Conservation (phyloP, 2,329 filamentous ascomycete genomes). For the Albophoma yamanashiensis region DNA sequence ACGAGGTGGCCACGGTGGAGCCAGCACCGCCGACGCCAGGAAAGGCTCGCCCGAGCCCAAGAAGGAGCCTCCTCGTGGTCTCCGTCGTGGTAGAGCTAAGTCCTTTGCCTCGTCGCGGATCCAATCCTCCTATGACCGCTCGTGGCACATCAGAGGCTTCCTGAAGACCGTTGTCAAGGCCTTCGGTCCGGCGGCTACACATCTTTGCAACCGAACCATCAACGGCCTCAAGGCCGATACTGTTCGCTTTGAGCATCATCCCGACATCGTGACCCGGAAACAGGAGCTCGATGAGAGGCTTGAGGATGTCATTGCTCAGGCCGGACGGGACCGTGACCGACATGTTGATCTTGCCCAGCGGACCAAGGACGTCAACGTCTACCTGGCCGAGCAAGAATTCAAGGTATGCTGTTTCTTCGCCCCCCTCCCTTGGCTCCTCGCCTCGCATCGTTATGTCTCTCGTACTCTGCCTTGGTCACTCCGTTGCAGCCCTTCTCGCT, state of each 20-base stretch:
- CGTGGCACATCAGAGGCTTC: conserved; percentile 54
- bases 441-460: background rate
- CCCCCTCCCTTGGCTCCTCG: background rate
- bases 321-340: background rate
- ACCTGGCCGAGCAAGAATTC: background rate
- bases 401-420: background rate
- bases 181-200: conserved; percentile 53
- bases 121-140: conserved; percentile 51
- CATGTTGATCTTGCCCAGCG: background rate
- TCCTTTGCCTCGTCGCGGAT: conserved; percentile 42
- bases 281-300: conserved; percentile 17
- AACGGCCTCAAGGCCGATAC: conserved; percentile 45
- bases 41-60: conserved; percentile 5
- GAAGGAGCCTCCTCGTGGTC: conserved; percentile 24
- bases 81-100: conserved; percentile 41
- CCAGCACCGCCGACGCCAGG: background rate
- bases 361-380: background rate
- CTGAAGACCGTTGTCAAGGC: conserved; percentile 53
- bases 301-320: background rate
- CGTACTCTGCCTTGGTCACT: background rate
- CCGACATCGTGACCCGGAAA: conserved; percentile 3
- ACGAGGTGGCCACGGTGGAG: background rate
- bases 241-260: conserved; percentile 10
- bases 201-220: conserved; percentile 50
- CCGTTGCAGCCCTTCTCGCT: conserved; percentile 4